Evolutionary conservation across 331 rosid species (phyloP), one percentile per base, ranked within the genome.

Genomic region (Saraca asoca): DNA sequence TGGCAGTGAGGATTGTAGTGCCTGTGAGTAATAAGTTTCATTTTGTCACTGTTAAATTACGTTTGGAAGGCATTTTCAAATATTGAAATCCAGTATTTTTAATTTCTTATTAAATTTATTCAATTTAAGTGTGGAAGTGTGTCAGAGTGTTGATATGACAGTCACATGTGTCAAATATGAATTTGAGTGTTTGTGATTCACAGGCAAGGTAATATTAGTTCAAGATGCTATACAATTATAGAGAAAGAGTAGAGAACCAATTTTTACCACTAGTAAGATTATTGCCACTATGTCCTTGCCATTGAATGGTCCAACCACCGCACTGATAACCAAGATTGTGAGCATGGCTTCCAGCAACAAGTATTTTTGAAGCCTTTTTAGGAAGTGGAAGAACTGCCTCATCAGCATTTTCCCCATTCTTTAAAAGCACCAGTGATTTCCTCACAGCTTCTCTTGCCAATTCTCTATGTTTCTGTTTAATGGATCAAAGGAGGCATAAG

Each of bases 261-360:
- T 16, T 13, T 2, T 24, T 73, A 73, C 83, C 83, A 4, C 15
- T 5, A 2, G 84, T 79, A 43, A 79, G 37, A 58, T 79, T 42
- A 68, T 79, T 79, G 56, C 75, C 74, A 39, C 75, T 70, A 9
- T 55, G 7, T 54, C 78, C 84, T 39, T 70, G 78, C 84, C 84
- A 70, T 31, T 75, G 78, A 35, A 79, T 79, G 12, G 84, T 79
- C 84, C 84, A 79, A 15, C 81, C 75, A 15, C 84, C 84, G 12
- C 78, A 75, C 46, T 66, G 84, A 34, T 66, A 29, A 12, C 84
- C 84, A 42, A 79, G 59, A 70, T 79, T 75, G 41, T 79, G 68
- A 5, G 81, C 84, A 55, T 79, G 84, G 70, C 59, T 75, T 15
- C 81, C 84, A 1, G 71, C 75, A 12, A 75, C 80, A 20, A 79